Conservation (phyloP, 805 yeast genomes). For the Saturnispora galanensis region DNA sequence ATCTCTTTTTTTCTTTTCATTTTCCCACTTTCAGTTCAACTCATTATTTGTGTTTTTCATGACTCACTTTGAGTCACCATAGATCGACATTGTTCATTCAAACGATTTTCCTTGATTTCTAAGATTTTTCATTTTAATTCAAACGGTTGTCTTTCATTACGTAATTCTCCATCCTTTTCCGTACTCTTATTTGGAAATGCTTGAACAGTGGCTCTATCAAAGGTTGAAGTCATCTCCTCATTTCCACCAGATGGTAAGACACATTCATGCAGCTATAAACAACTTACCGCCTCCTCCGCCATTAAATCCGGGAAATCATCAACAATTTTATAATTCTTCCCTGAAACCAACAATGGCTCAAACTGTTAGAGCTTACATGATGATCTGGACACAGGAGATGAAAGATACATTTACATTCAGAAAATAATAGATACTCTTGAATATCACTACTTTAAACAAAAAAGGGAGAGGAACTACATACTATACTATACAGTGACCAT, state of each 20-base stretch:
- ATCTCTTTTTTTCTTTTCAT: too few species aligned
- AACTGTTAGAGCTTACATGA: conserved; percentile 49
- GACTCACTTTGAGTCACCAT: too few species aligned
- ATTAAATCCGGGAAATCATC: conserved; percentile 13
- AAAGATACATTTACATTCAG: conserved; percentile 42
- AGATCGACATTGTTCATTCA: too few species aligned
- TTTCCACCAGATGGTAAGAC: conserved; percentile 54
- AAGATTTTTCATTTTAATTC: background rate
- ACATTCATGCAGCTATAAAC: conserved; percentile 54
- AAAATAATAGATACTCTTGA: conserved; percentile 13
- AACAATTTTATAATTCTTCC: conserved; percentile 2
- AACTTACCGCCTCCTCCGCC: conserved; percentile 41
- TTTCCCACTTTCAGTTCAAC: too few species aligned
- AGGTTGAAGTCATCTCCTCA: conserved; percentile 45
- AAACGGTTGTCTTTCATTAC: too few species aligned
- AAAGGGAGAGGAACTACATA: background rate
- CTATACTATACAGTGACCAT: conserved; percentile 8
- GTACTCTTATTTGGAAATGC: conserved; percentile 6
- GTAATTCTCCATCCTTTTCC: background rate
- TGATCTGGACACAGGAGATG: conserved; percentile 53
- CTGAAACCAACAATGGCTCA: conserved; percentile 43
- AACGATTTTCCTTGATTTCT: too few species aligned
- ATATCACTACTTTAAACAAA: conserved; percentile 10
- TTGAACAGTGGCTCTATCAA: conserved; percentile 41
- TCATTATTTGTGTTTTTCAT: too few species aligned